Percentiles rank a stretch among this genome's conserved stretches.
These are phyloP conservation scores for Lactarius pseudohatsudake DNA, from an alignment of 768 basidiomycete species.

Conservation along the genomic window DNA sequence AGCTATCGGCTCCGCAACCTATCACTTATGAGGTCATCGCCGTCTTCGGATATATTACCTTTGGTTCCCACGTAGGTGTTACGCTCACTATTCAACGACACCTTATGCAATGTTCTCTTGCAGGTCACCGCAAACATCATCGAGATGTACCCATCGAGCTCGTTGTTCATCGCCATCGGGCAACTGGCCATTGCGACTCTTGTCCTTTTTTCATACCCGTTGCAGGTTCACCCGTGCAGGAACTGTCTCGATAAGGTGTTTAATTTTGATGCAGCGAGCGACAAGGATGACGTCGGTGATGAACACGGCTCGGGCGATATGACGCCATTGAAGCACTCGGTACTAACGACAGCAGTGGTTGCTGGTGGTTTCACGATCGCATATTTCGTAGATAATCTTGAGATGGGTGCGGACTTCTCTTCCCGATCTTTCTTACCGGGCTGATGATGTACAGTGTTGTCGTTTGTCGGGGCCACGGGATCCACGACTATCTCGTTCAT, in stretches of 20 bases:
- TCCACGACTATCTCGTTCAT: conserved; percentile 98
- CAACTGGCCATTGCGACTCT: conserved; percentile 90
- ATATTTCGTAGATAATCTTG: conserved; percentile 74
- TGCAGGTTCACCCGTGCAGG: conserved; percentile 93
- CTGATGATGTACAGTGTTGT: conserved; percentile 59
- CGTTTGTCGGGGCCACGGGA: conserved; percentile 95
- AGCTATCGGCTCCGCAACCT: conserved; percentile 82
- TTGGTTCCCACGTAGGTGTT: conserved; percentile 71
- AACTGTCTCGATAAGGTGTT: conserved; percentile 93
- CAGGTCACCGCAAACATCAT: conserved; percentile 92
- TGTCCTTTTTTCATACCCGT: conserved; percentile 89
- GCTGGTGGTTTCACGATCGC: conserved; percentile 67
- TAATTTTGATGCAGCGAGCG: conserved; percentile 39
- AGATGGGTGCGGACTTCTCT: conserved; percentile 55
- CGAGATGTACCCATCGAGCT: conserved; percentile 90
- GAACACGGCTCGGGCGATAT: conserved; percentile 64
- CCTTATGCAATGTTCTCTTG: background rate
- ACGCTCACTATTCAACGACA: background rate
- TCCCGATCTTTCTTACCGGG: background rate
- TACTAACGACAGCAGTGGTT: conserved; percentile 69
- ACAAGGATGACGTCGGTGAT: conserved; percentile 44
- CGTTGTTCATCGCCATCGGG: conserved; percentile 88
- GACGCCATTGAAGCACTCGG: conserved; percentile 61
- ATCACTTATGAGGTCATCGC: conserved; percentile 87
- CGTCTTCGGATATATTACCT: conserved; percentile 88